Conservation (phyloP, 2,329 filamentous ascomycete genomes). For the Fusarium nisikadoi region DNA sequence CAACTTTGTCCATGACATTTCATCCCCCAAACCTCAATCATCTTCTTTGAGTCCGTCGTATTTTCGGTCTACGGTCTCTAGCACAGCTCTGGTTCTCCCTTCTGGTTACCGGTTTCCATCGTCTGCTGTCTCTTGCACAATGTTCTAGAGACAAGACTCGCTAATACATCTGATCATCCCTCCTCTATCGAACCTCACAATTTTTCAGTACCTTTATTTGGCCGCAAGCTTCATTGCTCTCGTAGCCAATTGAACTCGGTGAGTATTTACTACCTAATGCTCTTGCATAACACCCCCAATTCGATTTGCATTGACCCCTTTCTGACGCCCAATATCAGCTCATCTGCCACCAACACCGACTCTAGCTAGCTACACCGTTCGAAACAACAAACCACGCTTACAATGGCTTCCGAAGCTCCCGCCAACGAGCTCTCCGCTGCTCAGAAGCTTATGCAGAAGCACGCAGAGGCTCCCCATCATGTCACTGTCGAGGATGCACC, state of each 20-base stretch:
- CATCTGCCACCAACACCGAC: slow-evolving; percentile 12
- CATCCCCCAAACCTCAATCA: slow-evolving; percentile 40
- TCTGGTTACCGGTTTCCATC: slow-evolving; percentile 54
- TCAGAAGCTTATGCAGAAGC: slow-evolving; percentile 73
- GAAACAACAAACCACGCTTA: slow-evolving; percentile 35
- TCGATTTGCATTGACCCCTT: background rate
- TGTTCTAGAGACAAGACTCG: slow-evolving; percentile 52
- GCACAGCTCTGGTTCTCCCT: slow-evolving; percentile 54
- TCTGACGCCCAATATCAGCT: slow-evolving; percentile 29
- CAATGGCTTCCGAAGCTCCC: slow-evolving; percentile 58
- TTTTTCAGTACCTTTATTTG: slow-evolving; percentile 22
- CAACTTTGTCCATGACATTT: slow-evolving; percentile 44
- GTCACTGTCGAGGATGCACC: slow-evolving; percentile 82
- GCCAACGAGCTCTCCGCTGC: slow-evolving; percentile 62
- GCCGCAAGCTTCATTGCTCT: slow-evolving; percentile 41
- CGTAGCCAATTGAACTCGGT: slow-evolving; percentile 32
- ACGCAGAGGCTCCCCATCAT: slow-evolving; percentile 64
- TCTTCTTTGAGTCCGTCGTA: slow-evolving; percentile 39
- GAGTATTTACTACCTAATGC: background rate
- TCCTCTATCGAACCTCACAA: slow-evolving; percentile 32
- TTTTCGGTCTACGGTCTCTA: slow-evolving; percentile 45
- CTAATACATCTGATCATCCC: slow-evolving; percentile 42
- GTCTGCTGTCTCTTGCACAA: slow-evolving; percentile 51
- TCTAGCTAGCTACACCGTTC: slow-evolving; percentile 19
- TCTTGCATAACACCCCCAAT: background rate